These are phyloP conservation scores for Kluyveromyces lactis DNA, from an alignment of 805 yeast species.

Conservation along the genomic window DNA sequence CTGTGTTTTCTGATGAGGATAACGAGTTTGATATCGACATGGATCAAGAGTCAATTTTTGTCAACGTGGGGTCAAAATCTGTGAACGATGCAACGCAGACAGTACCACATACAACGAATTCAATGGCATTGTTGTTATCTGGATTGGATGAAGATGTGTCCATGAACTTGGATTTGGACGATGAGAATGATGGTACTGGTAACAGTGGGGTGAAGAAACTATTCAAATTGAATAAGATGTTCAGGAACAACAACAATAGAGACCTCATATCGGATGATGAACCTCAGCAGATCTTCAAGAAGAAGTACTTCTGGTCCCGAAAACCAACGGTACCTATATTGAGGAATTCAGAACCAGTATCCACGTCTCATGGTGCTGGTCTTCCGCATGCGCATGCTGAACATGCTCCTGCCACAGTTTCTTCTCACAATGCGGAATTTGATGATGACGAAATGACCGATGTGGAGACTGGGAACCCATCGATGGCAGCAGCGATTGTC, in stretches of 20 bases:
- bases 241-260: neutral
- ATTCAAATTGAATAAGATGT: constrained; percentile 3
- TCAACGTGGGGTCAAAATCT: neutral
- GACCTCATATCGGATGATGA: constrained; percentile 9
- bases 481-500: neutral
- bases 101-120: neutral
- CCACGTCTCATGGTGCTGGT: too few species aligned
- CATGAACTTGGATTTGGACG: neutral
- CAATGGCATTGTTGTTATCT: neutral
- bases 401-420: neutral
- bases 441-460: neutral
- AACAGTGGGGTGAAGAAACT: neutral
- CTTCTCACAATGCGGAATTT: neutral
- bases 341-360: neutral
- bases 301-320: constrained; percentile 22
- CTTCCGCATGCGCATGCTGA: too few species aligned
- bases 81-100: neutral
- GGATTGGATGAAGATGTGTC: constrained; percentile 1
- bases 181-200: constrained; percentile 1
- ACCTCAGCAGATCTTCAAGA: constrained; percentile 14
- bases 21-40: neutral
- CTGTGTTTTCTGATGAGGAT: neutral
- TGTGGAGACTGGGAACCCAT: neutral
- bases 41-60: neutral
- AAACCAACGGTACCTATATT: constrained; percentile 10